Percentiles rank a stretch among this genome's conserved stretches.
Conservation (phyloP, 768 basidiomycete genomes). For the Hortiboletus flavorubellus region DNA sequence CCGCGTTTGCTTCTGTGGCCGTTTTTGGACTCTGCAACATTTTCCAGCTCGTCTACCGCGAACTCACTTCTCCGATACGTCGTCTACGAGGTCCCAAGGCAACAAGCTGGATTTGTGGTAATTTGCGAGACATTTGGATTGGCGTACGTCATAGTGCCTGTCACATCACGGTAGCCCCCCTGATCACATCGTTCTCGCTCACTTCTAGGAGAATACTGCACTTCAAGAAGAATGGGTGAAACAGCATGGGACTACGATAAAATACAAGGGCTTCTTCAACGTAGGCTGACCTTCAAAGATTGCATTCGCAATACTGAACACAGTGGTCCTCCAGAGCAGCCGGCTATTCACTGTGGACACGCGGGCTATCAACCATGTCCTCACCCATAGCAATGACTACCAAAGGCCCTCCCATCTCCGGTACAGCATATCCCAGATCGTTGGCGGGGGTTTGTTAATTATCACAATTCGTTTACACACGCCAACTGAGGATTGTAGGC, state of each 20-base stretch:
- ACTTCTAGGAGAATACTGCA: conserved; percentile 1
- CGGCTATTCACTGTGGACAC: conserved; percentile 58
- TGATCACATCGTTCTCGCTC: not conserved
- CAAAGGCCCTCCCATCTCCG: conserved; percentile 37
- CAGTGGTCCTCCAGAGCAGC: conserved; percentile 17
- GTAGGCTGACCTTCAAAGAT: not conserved
- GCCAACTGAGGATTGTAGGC: conserved; percentile 30
- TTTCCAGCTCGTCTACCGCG: conserved; percentile 25
- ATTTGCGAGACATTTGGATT: conserved; percentile 43
- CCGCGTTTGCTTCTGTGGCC: not conserved
- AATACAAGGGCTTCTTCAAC: conserved; percentile 10
- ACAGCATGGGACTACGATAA: conserved; percentile 10
- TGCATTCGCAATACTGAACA: not conserved
- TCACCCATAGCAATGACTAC: conserved; percentile 49
- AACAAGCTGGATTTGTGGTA: conserved; percentile 46
- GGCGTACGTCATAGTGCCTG: conserved; percentile 29
- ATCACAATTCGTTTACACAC: not conserved
- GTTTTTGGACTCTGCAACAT: conserved; percentile 8
- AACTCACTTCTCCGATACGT: conserved; percentile 42
- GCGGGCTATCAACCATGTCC: conserved; percentile 59
- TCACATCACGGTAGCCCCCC: not conserved
- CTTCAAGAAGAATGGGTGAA: conserved; percentile 18
- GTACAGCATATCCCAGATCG: not conserved
- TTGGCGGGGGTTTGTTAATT: not conserved
- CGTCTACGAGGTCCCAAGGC: conserved; percentile 45